phyloP scores from a whole-genome alignment of 768 basidiomycete species.

The Trametes punicea region DNA sequence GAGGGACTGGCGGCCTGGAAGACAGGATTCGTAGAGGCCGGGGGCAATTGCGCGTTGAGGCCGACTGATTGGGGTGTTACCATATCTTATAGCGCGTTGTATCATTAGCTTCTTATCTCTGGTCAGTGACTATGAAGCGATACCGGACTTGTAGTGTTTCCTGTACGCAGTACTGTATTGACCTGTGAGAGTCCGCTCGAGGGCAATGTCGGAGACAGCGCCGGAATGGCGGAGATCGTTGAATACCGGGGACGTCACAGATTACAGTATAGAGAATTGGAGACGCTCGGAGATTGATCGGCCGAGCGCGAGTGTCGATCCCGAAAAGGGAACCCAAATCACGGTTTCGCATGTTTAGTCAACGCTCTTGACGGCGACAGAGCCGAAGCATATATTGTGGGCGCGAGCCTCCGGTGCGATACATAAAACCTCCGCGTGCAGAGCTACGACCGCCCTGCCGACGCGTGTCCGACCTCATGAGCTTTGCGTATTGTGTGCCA shows the following conservation, averaged over 20 bases:
- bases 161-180: no score
- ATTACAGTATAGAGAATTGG: no score
- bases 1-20: slow-evolving; percentile 72
- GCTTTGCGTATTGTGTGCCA: neutral
- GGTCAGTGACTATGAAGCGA: no score
- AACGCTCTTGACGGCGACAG: neutral
- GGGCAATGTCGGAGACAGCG: no score
- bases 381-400: neutral
- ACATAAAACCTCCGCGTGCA: no score
- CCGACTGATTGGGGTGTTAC: slow-evolving; percentile 39
- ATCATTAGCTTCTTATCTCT: neutral
- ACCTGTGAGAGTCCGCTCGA: no score
- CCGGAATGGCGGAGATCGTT: no score
- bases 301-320: slow-evolving; percentile 8
- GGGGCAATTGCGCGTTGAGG: slow-evolving; percentile 65
- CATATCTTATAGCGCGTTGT: neutral
- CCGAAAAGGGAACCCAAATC: slow-evolving; percentile 10
- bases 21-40: slow-evolving; percentile 73
- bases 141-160: no score
- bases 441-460: no score
- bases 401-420: neutral
- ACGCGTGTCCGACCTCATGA: neutral
- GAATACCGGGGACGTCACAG: no score
- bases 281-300: neutral
- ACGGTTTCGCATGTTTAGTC: slow-evolving; percentile 12